phyloP scores from a whole-genome alignment of 805 yeast genomes.

The Metschnikowia proteae region DNA sequence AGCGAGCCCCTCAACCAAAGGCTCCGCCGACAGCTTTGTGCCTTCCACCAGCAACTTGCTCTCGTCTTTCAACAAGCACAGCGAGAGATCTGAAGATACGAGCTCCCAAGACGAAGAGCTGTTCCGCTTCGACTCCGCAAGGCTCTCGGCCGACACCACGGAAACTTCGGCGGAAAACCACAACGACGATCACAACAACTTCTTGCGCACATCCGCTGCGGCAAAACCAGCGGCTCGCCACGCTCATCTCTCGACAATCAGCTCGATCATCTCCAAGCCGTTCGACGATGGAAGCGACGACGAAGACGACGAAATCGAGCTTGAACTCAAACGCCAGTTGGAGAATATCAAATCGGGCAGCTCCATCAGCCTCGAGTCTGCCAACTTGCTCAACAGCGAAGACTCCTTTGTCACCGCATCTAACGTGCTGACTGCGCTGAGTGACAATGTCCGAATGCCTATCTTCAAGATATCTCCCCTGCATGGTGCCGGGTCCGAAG shows the following conservation, averaged over 20 bases:
- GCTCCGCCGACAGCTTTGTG: constrained; percentile 2
- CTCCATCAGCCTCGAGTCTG: constrained; percentile 7
- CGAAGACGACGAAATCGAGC: constrained; percentile 34
- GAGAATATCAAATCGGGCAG: constrained; percentile 29
- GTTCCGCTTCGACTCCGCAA: constrained; percentile 3
- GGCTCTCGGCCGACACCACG: constrained; percentile 9
- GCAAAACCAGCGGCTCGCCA: constrained; percentile 16
- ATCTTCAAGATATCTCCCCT: constrained; percentile 6
- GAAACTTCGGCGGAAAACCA: constrained; percentile 10
- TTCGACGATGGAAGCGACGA: constrained; percentile 19
- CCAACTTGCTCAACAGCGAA: constrained; percentile 2
- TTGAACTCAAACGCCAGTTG: constrained; percentile 38
- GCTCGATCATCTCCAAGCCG: constrained; percentile 40
- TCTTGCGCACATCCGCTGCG: constrained; percentile 17
- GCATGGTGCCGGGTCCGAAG: not conserved
- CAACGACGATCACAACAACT: constrained; percentile 23
- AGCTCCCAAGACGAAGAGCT: constrained; percentile 10
- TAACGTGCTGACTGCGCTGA: not conserved
- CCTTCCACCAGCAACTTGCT: constrained; percentile 11
- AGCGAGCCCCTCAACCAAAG: not conserved
- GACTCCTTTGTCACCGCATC: constrained; percentile 12
- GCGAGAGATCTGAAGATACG: not conserved
- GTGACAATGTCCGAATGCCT: constrained; percentile 4
- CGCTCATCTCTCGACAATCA: constrained; percentile 39
- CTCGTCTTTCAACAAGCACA: constrained; percentile 4